Evolutionary conservation across 1,284 basidiomycete genomes (phyloP).

Genomic region (Moesziomyces antarcticus): DNA sequence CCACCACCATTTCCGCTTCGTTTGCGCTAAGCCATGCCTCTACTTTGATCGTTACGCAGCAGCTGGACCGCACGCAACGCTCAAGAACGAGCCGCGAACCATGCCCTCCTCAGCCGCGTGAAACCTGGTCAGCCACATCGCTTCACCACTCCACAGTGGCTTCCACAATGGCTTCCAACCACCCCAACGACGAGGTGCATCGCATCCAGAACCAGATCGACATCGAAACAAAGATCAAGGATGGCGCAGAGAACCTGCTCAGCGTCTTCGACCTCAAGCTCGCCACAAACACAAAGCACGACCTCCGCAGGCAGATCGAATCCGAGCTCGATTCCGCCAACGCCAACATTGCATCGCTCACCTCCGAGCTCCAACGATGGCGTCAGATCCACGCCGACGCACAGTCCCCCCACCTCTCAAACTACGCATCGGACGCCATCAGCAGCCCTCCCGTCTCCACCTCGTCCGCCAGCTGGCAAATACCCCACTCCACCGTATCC

Average conservation of each 20-base stretch:
- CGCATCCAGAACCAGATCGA: constrained; percentile 76
- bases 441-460: constrained; percentile 8
- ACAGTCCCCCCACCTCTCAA: constrained; percentile 17
- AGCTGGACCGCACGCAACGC: neutral
- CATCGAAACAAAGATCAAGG: constrained; percentile 80
- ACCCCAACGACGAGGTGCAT: constrained; percentile 72
- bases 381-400: constrained; percentile 18
- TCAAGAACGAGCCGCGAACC: neutral
- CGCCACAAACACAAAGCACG: constrained; percentile 70
- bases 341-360: constrained; percentile 77
- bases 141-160: constrained; percentile 14
- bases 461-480: constrained; percentile 16
- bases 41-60: no score
- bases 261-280: constrained; percentile 71
- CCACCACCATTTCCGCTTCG: no score
- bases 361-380: constrained; percentile 73
- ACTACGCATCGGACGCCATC: neutral
- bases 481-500: constrained; percentile 25
- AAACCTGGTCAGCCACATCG: no score
- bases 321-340: constrained; percentile 80
- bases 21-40: no score
- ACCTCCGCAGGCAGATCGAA: constrained; percentile 78
- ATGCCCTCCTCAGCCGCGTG: neutral
- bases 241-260: constrained; percentile 85
- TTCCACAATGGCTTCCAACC: constrained; percentile 19